Percentiles rank a stretch among this genome's conserved stretches.
Conservation (phyloP, 345 rosid genomes). For the Corchorus capsularis region DNA sequence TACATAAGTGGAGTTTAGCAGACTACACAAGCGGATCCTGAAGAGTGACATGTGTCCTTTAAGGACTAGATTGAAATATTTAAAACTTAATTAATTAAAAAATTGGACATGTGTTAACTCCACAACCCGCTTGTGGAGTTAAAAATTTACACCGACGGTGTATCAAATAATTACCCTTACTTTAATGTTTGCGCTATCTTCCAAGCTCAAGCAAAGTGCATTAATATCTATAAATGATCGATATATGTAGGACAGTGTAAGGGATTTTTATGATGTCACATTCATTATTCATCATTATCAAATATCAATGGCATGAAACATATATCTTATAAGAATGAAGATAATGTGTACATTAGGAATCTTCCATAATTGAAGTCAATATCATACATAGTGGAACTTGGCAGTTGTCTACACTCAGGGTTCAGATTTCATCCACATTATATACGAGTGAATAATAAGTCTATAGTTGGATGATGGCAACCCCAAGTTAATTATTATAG, state of each 20-base stretch:
- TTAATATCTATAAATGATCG: background rate
- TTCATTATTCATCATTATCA: too few relatives aligned
- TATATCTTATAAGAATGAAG: background rate
- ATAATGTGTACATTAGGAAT: conserved; percentile 12
- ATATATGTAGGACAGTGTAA: background rate
- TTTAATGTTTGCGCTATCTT: conserved; percentile 10
- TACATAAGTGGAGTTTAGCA: too few relatives aligned
- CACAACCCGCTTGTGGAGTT: too few relatives aligned
- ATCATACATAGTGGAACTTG: background rate
- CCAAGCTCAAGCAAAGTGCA: background rate
- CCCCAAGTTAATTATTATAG: background rate
- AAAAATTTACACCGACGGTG: too few relatives aligned
- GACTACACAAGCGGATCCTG: too few relatives aligned
- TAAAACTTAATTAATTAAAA: too few relatives aligned
- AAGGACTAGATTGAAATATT: too few relatives aligned
- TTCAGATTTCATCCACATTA: background rate
- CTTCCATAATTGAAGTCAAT: conserved; percentile 4
- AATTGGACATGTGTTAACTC: too few relatives aligned
- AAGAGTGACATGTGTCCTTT: too few relatives aligned
- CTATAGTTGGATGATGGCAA: background rate
- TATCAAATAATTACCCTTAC: too few relatives aligned
- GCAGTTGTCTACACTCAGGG: background rate
- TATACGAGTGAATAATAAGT: background rate
- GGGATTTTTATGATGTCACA: background rate
- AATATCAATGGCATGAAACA: too few relatives aligned